A percentile compares a stretch with the other conserved stretches of the same genome.
These are phyloP conservation scores for Salix brachista DNA, from an alignment of 345 rosid species.

Conservation along the genomic window DNA sequence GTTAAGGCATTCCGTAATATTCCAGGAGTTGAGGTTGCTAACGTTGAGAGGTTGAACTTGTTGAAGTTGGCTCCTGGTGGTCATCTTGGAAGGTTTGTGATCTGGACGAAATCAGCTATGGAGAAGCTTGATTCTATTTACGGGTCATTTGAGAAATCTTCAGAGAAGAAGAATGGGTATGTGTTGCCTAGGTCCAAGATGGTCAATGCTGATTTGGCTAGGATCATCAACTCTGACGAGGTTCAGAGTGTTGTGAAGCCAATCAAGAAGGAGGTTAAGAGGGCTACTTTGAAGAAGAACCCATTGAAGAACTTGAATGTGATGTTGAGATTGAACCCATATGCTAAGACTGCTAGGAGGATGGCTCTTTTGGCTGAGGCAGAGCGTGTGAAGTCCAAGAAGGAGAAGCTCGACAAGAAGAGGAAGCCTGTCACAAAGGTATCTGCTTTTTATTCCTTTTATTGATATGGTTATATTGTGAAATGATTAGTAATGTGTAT, in stretches of 20 bases:
- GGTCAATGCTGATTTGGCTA: slow-evolving; percentile 88
- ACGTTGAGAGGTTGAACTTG: slow-evolving; percentile 75
- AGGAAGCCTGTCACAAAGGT: slow-evolving; percentile 74
- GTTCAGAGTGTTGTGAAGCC: slow-evolving; percentile 91
- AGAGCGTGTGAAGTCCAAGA: slow-evolving; percentile 84
- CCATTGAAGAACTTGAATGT: slow-evolving; percentile 82
- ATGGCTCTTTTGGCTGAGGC: slow-evolving; percentile 92
- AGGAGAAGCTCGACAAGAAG: slow-evolving; percentile 95
- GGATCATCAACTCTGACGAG: slow-evolving; percentile 95
- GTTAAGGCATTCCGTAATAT: slow-evolving; percentile 91
- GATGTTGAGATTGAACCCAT: slow-evolving; percentile 83
- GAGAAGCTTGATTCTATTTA: slow-evolving; percentile 89
- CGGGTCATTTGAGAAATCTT: slow-evolving; percentile 71
- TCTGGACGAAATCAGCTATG: slow-evolving; percentile 94
- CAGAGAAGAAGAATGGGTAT: slow-evolving; percentile 91
- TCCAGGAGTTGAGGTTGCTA: slow-evolving; percentile 89
- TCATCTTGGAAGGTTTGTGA: slow-evolving; percentile 83
- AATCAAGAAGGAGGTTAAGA: slow-evolving; percentile 58
- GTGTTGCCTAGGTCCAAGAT: slow-evolving; percentile 83
- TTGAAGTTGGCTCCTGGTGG: slow-evolving; percentile 96
- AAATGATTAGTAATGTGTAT: neutral
- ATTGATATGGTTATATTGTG: neutral
- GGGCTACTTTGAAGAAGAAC: slow-evolving; percentile 86
- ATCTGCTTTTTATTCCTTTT: neutral
- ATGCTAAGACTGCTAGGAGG: slow-evolving; percentile 94